Evolutionary conservation across 2,329 filamentous ascomycete species (phyloP), one percentile per base, ranked within the genome.

Genomic region (Alternaria viburni): DNA sequence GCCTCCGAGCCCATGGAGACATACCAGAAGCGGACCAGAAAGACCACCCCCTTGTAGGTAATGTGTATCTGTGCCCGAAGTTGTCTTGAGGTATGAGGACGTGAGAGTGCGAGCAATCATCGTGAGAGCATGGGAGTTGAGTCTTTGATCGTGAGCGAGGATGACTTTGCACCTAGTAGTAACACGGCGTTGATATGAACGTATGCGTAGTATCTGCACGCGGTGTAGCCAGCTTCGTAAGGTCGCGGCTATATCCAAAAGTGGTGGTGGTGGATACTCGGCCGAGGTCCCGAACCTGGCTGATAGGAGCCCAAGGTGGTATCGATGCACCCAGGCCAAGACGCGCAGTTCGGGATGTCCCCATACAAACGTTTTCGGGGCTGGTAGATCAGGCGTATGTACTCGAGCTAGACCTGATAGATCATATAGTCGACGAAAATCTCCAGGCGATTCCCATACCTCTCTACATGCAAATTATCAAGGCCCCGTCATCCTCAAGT

Each of bases 1-100:
- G 15, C 32, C 52, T 13, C 52, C 52, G 2, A 55, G 52, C 6
- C 52, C 52, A 12, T 55, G 52, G 9, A 55, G 52, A 23, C 52
- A 55, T 12, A 55, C 2, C 1, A 55, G 41, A 13, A 55, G 23
- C 10, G 25, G 52, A 10, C 52, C 52, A 2, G 52, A 44, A 44
- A 25, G n/a, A 25, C 45, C 12, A 6, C 52, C 36, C 19, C 3
- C 36, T 28, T 45, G 52, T 9, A 55, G 28, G 13, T 28, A 55
- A 45, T 55, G 52, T 9, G 23, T 11, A 3, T 21, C 30, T 23
- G 52, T 55, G 19, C 36, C 52, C 0, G 52, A 45, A 1, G 8
- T 26, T 2, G 36, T 55, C 9, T 36, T 55, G 15, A 7, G 21
- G 21, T 32, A 3, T 5, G 36, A 44, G 8, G 52, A 30, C 1